Conservation (phyloP, 1,284 basidiomycete species). For the Cystobasidium pallidum region DNA sequence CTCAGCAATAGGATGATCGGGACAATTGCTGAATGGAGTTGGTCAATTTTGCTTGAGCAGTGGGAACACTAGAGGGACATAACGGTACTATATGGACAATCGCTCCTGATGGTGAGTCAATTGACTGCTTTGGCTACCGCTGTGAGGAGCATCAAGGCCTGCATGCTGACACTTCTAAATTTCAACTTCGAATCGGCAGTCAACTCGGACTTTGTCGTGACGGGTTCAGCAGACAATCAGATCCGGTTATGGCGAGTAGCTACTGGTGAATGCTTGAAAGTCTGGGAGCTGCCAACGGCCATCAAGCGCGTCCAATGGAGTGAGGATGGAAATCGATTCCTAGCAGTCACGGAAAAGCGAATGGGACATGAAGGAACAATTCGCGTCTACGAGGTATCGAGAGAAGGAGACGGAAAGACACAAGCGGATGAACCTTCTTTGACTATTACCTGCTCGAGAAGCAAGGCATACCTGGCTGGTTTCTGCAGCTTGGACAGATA, state of each 20-base stretch:
- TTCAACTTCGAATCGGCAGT: slow-evolving; percentile 60
- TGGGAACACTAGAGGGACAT: slow-evolving; percentile 95
- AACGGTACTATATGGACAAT: slow-evolving; percentile 97
- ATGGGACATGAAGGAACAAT: slow-evolving; percentile 84
- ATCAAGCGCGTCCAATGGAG: slow-evolving; percentile 93
- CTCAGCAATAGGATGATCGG: slow-evolving; percentile 10
- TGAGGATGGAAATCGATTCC: slow-evolving; percentile 76
- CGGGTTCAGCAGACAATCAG: slow-evolving; percentile 83
- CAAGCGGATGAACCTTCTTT: slow-evolving; percentile 71
- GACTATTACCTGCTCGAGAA: slow-evolving; percentile 85
- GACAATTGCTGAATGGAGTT: slow-evolving; percentile 2
- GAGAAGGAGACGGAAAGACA: slow-evolving; percentile 70
- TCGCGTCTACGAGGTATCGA: slow-evolving; percentile 84
- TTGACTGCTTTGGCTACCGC: background rate
- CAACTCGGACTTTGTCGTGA: slow-evolving; percentile 81
- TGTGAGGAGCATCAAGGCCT: background rate
- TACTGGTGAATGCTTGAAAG: slow-evolving; percentile 80
- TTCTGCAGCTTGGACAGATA: slow-evolving; percentile 79
- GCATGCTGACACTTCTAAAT: slow-evolving; percentile 3
- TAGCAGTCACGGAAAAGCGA: slow-evolving; percentile 95
- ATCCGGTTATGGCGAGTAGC: slow-evolving; percentile 89
- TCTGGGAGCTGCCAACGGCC: slow-evolving; percentile 97
- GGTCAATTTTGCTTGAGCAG: background rate
- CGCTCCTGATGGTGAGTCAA: slow-evolving; percentile 84
- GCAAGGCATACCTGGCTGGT: slow-evolving; percentile 92